Conservation (phyloP, 2,329 filamentous ascomycete genomes). For the Arthrobotrys sinensis region DNA sequence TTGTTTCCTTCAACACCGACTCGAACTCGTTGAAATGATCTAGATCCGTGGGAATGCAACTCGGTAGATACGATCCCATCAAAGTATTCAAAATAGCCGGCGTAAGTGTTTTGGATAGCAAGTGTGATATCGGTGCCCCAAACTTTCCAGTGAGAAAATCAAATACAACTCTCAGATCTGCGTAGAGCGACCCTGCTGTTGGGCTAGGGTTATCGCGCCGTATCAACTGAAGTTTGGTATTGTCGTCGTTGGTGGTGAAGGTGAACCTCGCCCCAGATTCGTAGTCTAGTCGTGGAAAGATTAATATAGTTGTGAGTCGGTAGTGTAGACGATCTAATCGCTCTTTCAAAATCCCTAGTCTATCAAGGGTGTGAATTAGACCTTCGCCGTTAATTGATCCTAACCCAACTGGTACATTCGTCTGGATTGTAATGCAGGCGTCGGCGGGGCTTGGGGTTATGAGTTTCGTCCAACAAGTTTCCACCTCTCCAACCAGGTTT, state of each 20-base stretch:
- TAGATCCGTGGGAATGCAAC: slow-evolving; percentile 81
- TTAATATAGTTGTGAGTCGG: slow-evolving; percentile 61
- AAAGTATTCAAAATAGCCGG: slow-evolving; percentile 78
- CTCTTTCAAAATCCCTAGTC: slow-evolving; percentile 73
- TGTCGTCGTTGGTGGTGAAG: slow-evolving; percentile 66
- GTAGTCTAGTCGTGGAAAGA: slow-evolving; percentile 62
- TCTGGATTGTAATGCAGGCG: slow-evolving; percentile 73
- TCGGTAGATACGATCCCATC: slow-evolving; percentile 81
- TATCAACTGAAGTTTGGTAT: slow-evolving; percentile 40
- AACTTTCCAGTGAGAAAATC: slow-evolving; percentile 72
- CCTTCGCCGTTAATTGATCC: slow-evolving; percentile 76
- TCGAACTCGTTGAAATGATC: slow-evolving; percentile 81
- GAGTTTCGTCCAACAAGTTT: slow-evolving; percentile 79
- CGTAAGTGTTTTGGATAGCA: slow-evolving; percentile 80
- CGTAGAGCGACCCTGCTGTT: slow-evolving; percentile 66
- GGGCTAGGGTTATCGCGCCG: slow-evolving; percentile 54
- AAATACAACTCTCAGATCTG: slow-evolving; percentile 69
- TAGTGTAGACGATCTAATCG: slow-evolving; percentile 64
- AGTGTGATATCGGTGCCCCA: slow-evolving; percentile 70
- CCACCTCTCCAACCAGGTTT: slow-evolving; percentile 67
- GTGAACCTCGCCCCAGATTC: slow-evolving; percentile 55
- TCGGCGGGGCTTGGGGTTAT: slow-evolving; percentile 75
- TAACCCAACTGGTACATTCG: slow-evolving; percentile 69
- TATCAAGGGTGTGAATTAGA: slow-evolving; percentile 74
- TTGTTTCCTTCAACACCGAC: slow-evolving; percentile 76